Conservation (phyloP, 768 basidiomycete genomes). For the Pisolithus sp. region DNA sequence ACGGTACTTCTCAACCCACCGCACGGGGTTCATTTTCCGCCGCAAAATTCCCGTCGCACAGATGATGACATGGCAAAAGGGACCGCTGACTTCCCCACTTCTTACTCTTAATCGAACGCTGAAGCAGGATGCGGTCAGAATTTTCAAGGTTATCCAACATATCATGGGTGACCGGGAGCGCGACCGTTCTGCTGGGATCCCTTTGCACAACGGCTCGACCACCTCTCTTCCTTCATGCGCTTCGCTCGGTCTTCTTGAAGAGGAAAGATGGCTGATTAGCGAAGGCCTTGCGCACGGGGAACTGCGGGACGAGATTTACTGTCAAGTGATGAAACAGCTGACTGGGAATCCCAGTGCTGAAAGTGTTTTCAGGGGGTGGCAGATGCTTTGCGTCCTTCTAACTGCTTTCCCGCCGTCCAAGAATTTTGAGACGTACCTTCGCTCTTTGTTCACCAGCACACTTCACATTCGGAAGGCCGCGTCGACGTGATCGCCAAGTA, state of each 20-base stretch:
- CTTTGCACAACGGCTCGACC: constrained; percentile 38
- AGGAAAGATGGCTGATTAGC: constrained; percentile 79
- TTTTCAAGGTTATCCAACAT: constrained; percentile 86
- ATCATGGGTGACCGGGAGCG: constrained; percentile 91
- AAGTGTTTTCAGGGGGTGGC: constrained; percentile 88
- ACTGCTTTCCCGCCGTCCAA: constrained; percentile 91
- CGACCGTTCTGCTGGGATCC: constrained; percentile 50
- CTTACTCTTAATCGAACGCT: constrained; percentile 61
- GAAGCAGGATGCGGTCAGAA: constrained; percentile 71
- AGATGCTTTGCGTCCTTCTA: constrained; percentile 84
- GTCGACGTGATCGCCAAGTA: constrained; percentile 90
- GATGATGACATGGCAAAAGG: constrained; percentile 90
- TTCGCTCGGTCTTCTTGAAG: constrained; percentile 54
- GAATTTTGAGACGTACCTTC: constrained; percentile 82
- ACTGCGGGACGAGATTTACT: constrained; percentile 89
- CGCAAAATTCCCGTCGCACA: constrained; percentile 76
- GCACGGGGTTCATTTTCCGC: constrained; percentile 83
- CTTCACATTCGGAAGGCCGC: constrained; percentile 61
- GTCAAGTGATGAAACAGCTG: constrained; percentile 89
- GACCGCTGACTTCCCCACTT: constrained; percentile 66
- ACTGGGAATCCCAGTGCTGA: constrained; percentile 79
- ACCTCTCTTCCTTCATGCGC: constrained; percentile 39
- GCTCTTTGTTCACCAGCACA: constrained; percentile 67
- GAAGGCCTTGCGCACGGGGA: constrained; percentile 78
- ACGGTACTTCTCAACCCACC: constrained; percentile 85